Evolutionary conservation across 2,329 filamentous ascomycete genomes (phyloP), one percentile per base, ranked within the genome.

Genomic region (Paraphaeosphaeria minitans): DNA sequence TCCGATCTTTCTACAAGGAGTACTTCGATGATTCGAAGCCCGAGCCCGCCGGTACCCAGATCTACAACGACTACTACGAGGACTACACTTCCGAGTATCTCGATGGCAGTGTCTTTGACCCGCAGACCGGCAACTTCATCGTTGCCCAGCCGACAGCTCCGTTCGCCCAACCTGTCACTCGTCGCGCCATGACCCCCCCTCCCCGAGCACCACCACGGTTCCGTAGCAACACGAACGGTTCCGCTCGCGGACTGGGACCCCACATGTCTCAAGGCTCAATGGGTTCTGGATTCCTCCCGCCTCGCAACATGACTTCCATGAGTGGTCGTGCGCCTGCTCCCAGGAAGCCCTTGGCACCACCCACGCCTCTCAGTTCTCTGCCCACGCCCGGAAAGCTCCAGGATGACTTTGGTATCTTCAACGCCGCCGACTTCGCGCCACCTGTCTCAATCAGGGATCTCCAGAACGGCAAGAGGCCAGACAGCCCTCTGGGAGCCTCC

Each of bases 1-100:
- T 99, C 66, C 87, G 95, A 75, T 99, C 95, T 4, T 99, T 99
- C 82, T 99, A 99, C 82, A 97, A 97, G 81, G 95, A 99, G 75
- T 99, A 99, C 80, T 99, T 99, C 69, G 95, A 98, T 66, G 94
- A 97, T 43, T 87, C 83, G 59, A 91, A 87, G 73, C 77, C 79
- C 2, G 79, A 78, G 43, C 74, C 71, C 37, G 69, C 65, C 16
- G 68, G 71, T 24, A 66, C 64, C 37, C 67, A 72, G 53, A 62
- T 66, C 24, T 74, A 80, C 60, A 79, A 79, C 37, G 79, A 80
- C 42, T 91, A 93, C 76, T 89, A 91, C 62, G 90, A 93, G 69
- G 90, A 94, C 68, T 91, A 92, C 70, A 87, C 90, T 58, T 80
- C 85, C 21, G 85, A 87, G 63, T 92, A 90, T 72, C 81, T 88